A percentile compares a stretch with the other conserved stretches of the same genome.
phyloP scores from a whole-genome alignment of 805 yeast genomes.

The Hanseniaspora clermontiae region DNA sequence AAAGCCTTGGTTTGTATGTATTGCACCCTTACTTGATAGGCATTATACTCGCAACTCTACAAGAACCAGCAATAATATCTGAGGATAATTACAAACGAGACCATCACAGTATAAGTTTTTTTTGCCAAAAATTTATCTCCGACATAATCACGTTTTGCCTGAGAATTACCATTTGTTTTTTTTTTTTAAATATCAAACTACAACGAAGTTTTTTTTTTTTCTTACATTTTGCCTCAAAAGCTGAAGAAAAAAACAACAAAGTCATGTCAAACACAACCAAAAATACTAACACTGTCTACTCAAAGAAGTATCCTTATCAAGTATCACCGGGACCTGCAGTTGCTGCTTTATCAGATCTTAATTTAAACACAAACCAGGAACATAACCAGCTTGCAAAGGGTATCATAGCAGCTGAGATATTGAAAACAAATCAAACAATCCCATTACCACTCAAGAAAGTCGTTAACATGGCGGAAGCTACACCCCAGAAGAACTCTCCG shows the following conservation, averaged over 20 bases:
- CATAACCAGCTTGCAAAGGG: conserved; percentile 31
- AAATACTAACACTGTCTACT: background rate
- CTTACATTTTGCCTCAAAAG: background rate
- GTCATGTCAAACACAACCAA: background rate
- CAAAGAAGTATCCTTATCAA: background rate
- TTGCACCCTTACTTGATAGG: too few species aligned
- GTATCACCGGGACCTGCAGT: conserved; percentile 11
- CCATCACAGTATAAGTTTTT: too few species aligned
- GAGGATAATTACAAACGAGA: too few species aligned
- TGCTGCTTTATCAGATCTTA: conserved; percentile 1
- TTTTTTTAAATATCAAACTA: background rate
- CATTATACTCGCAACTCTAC: too few species aligned
- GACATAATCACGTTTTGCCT: too few species aligned
- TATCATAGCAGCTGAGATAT: conserved; percentile 68
- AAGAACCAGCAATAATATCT: too few species aligned
- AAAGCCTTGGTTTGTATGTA: too few species aligned
- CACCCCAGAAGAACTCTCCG: background rate
- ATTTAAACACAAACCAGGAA: background rate
- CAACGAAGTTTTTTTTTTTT: background rate
- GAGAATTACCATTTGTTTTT: background rate
- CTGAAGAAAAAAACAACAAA: too few species aligned
- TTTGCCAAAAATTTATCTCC: too few species aligned
- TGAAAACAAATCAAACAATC: conserved; percentile 68
- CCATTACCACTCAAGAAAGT: conserved; percentile 43
- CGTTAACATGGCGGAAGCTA: conserved; percentile 3